Evolutionary conservation across 164 flowering plant species (phyloP), one percentile per base, ranked within the genome.

Genomic region (Amborella trichopoda): DNA sequence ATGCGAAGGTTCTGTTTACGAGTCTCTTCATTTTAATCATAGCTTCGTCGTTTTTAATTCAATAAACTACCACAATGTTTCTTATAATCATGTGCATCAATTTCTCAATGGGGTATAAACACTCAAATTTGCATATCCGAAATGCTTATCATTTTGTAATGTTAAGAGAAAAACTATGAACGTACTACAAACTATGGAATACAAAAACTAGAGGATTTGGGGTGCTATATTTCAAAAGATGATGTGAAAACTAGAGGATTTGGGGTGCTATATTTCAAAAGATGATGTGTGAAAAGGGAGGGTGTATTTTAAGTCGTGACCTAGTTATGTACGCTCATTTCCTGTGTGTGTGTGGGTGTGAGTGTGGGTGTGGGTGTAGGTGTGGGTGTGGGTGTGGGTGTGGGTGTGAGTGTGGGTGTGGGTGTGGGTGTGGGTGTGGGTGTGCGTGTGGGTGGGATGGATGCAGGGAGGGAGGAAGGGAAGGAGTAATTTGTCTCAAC

Each of bases 1-100:
- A 27, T 46, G 32, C 45, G 36, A 65, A 52, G 69, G 68, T 64
- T 19, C 19, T 22, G 33, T 5, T 28, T 38, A 5, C 24, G 18
- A 19, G 5, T 22, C 30, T 42, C 16, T 26, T 11, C 3, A 38
- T 38, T 26, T 17, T 6, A 13, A 41, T 9, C 5, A 23, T 2
- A 23, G 9, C 5, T 5, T 4, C 17, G 11, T 40, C 5, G 5
- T 12, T 40, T 17, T 6, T 18, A 19, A 3, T 40, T 40, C 22
- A 40, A 40, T 3, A 22, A 9, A 40, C 12, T 11, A 18, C 6
- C 19, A 13, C n/a, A 4, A 37, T 37, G 5, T 5, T 5, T 37
- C 3, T 37, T 14, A 14, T 37, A 37, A 14, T 14, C 40, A 5
- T 13, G 5, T 14, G 40, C n/a, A 4, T 37, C 5, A 5, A 13